Base-by-base conservation (phyloP, 768 basidiomycete species). In the Sarcomyxa edulis region DNA sequence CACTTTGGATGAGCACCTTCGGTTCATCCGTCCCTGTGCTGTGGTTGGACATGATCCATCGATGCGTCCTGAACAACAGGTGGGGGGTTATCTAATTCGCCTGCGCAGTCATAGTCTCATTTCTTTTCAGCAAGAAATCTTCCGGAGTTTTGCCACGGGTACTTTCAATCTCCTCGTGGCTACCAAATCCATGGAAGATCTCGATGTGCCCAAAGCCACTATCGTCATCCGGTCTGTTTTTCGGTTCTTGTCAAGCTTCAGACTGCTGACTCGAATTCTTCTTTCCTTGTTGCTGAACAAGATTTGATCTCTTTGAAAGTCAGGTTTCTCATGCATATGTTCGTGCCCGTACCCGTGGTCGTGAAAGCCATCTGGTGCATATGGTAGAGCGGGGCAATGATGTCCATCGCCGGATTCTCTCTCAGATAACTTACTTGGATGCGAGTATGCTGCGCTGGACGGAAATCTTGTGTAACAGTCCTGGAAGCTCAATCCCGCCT, bases 121-220 rank as follows among this genome's bases (percentile, higher is more conserved):
- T 34, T 28, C 29, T 11, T 18, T 35, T 7, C 45, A 81, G 74
- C 60, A 66, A 49, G 69, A 75, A 6, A 56, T 74, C 18, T 66
- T 71, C 29, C 64, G 61, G 15, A 61, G 60, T 32, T 84, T 86
- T 42, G 54, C 61, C 18, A 49, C 54, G 19, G 85, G 84, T 3
- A 66, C 65, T 7, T 69, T 65, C 45, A 90, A 90, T 51, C 61
- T 88, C 7, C 58, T 88, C 22, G 62, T 90, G 22, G 61, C 72
- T 20, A 80, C 77, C 1, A 76, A 76, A 48, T 66, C 69, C 1
- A 56, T 67, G 5, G 77, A 82, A 52, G 81, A 83, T 50, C 47
- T 83, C 8, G 78, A 78, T 32, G 37, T 84, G 19, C 75, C 79
- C 5, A 66, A 66, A 21, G 72, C 69, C 6, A 68, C 72, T 6